phyloP scores from a whole-genome alignment of 2,329 filamentous ascomycete genomes.

The Lasiodiplodia gonubiensis region DNA sequence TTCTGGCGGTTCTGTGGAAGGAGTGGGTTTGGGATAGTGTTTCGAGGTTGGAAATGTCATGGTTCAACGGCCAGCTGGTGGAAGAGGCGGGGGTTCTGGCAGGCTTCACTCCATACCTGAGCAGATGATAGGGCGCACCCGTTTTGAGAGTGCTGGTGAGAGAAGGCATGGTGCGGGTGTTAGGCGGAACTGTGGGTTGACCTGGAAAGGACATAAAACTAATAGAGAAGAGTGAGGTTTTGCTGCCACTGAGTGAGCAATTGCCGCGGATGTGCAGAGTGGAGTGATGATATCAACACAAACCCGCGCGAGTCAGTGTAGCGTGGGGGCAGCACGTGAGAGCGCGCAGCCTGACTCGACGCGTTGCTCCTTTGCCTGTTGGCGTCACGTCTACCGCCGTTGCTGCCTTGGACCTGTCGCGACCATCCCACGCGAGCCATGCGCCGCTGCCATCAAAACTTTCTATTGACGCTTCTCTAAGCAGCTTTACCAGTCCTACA shows the following conservation, averaged over 20 bases:
- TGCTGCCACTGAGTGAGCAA: neutral
- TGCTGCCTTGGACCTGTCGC: slow-evolving; percentile 19
- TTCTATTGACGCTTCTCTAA: neutral
- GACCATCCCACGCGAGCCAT: slow-evolving; percentile 4
- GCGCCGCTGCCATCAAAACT: slow-evolving; percentile 9
- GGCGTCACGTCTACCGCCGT: slow-evolving; percentile 19
- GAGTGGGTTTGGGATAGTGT: slow-evolving; percentile 3
- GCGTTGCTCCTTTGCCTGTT: neutral
- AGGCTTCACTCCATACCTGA: slow-evolving; percentile 61
- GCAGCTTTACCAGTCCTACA: neutral
- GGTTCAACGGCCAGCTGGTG: neutral
- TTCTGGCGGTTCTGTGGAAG: slow-evolving; percentile 16
- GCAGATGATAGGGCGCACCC: slow-evolving; percentile 75
- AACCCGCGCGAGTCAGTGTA: slow-evolving; percentile 16
- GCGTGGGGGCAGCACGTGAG: neutral
- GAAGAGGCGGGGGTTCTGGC: neutral
- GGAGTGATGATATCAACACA: slow-evolving; percentile 26
- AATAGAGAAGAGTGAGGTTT: neutral
- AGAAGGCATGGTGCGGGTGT: slow-evolving; percentile 48
- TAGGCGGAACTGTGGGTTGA: neutral
- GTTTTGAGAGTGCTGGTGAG: slow-evolving; percentile 59
- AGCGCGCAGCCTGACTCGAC: slow-evolving; percentile 17
- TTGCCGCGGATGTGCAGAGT: neutral
- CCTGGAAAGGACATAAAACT: neutral
- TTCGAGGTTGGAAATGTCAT: neutral